A percentile compares a stretch with the other conserved stretches of the same genome.
phyloP scores from a whole-genome alignment of 2,329 filamentous ascomycete species.

The Penicillium freii region DNA sequence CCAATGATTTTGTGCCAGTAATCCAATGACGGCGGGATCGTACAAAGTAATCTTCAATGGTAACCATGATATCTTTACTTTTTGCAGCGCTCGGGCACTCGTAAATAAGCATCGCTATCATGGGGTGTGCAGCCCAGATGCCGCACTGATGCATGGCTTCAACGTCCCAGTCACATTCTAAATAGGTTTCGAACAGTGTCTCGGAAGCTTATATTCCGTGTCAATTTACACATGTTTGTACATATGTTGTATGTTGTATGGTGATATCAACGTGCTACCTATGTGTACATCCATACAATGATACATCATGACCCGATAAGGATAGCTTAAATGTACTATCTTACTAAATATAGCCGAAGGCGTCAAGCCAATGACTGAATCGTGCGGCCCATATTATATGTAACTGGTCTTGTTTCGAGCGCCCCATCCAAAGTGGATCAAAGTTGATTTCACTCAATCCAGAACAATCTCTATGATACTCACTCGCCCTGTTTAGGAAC shows the following conservation, averaged over 20 bases:
- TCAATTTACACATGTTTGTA: background rate
- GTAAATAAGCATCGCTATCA: background rate
- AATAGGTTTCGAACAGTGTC: background rate
- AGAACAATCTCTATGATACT: background rate
- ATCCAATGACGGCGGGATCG: background rate
- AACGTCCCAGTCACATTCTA: background rate
- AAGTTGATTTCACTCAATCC: background rate
- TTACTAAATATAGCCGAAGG: slow-evolving; percentile 2
- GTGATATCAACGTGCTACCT: background rate
- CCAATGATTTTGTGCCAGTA: background rate
- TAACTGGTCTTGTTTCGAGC: background rate
- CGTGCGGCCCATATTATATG: background rate
- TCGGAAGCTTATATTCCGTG: background rate
- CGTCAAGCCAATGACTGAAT: background rate
- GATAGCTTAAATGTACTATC: background rate
- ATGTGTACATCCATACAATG: background rate
- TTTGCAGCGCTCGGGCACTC: background rate
- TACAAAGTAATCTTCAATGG: background rate
- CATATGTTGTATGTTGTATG: background rate
- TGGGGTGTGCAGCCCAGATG: background rate
- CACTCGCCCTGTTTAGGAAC: background rate
- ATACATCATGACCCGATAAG: background rate
- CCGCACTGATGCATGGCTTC: background rate
- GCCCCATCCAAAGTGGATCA: slow-evolving; percentile 1
- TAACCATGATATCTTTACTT: background rate